Conservation (phyloP, 257 asterid species). For the Solanum medicagineum region DNA sequence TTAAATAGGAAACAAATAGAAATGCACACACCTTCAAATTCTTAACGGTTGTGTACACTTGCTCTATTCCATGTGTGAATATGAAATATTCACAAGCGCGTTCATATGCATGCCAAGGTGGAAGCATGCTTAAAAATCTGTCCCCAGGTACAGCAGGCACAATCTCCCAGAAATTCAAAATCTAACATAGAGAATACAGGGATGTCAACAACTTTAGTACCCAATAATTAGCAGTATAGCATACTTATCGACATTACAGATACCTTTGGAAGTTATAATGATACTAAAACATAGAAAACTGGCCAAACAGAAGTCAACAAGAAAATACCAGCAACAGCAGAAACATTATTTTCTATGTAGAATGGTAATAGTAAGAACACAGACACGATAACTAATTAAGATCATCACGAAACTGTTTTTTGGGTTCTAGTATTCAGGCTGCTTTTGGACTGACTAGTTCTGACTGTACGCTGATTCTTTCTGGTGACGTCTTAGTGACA, state of each 20-base stretch:
- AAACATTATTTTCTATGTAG: neutral
- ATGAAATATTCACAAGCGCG: constrained; percentile 80
- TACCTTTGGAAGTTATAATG: neutral
- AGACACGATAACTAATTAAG: neutral
- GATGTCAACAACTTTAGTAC: neutral
- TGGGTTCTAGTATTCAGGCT: neutral
- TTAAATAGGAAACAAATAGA: neutral
- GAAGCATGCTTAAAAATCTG: constrained; percentile 85
- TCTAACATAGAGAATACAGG: constrained; percentile 25
- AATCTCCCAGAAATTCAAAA: constrained; percentile 54
- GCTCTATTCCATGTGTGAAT: constrained; percentile 61
- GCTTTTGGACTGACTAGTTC: neutral
- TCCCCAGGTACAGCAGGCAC: constrained; percentile 87
- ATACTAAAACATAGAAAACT: neutral
- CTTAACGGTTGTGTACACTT: constrained; percentile 66
- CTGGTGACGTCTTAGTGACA: neutral
- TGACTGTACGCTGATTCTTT: neutral
- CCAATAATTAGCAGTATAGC: neutral
- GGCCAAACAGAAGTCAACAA: neutral
- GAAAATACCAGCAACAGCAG: neutral
- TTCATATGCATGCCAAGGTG: constrained; percentile 98
- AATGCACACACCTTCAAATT: constrained; percentile 44
- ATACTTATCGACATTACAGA: neutral
- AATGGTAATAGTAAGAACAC: neutral
- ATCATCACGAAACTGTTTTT: neutral